These are phyloP conservation scores for Barbatosphaeria neglecta DNA, from an alignment of 495 filamentous ascomycete genomes.

Conservation along the genomic window DNA sequence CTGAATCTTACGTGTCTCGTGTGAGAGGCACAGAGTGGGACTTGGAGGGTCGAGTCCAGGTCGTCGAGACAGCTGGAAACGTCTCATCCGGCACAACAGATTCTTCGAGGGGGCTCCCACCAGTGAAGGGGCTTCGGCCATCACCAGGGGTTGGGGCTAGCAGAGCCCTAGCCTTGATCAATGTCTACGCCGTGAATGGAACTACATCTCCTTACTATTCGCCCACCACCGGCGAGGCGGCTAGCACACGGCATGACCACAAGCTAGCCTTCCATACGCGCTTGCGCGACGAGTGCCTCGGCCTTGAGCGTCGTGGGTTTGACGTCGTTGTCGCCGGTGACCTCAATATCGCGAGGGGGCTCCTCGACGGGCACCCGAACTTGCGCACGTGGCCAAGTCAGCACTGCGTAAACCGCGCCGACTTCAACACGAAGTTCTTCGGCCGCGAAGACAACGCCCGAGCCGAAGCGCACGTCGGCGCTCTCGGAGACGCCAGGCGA, in stretches of 20 bases:
- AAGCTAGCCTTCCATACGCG: constrained; percentile 34
- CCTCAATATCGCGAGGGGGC: constrained; percentile 32
- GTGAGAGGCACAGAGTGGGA: constrained; percentile 35
- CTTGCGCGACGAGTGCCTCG: constrained; percentile 26
- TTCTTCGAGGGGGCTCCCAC: neutral
- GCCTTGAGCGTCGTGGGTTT: constrained; percentile 25
- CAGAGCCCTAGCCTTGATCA: constrained; percentile 25
- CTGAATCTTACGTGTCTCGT: constrained; percentile 1
- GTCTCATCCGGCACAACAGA: neutral
- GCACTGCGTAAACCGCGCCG: constrained; percentile 35
- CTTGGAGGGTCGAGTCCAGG: constrained; percentile 35
- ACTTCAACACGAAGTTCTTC: constrained; percentile 40
- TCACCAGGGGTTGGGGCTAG: neutral
- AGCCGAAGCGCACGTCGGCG: constrained; percentile 13
- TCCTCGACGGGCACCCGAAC: constrained; percentile 30
- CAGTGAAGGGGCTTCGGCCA: neutral
- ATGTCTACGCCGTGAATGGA: constrained; percentile 43
- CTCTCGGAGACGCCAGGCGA: neutral
- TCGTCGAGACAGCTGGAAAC: constrained; percentile 20
- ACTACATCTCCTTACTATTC: constrained; percentile 32
- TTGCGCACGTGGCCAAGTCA: constrained; percentile 25
- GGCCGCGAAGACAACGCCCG: constrained; percentile 10
- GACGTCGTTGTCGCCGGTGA: constrained; percentile 34
- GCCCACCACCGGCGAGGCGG: constrained; percentile 22
- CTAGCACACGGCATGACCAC: constrained; percentile 35